phyloP scores from a whole-genome alignment of 2,329 filamentous ascomycete genomes.

The Phaeomoniella chlamydospora region DNA sequence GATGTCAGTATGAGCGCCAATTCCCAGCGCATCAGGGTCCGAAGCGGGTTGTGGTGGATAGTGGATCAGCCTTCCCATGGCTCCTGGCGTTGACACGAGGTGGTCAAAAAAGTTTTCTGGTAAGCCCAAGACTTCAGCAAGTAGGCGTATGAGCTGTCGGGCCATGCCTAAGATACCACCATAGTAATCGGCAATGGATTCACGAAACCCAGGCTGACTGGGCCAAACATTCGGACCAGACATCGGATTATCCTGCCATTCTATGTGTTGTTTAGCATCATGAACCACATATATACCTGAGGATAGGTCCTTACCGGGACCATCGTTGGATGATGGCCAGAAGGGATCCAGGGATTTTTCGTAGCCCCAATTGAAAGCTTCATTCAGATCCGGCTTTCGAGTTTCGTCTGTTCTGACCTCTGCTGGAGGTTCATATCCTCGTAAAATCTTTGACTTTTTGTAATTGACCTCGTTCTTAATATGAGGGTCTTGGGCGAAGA shows the following conservation, averaged over 20 bases:
- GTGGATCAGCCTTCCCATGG: constrained; percentile 6
- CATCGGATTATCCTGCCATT: background rate
- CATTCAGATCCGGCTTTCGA: constrained; percentile 5
- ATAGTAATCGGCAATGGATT: constrained; percentile 3
- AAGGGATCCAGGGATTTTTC: constrained; percentile 5
- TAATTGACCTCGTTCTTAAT: constrained; percentile 8
- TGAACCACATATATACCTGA: no score
- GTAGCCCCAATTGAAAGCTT: constrained; percentile 8
- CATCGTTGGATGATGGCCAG: constrained; percentile 16
- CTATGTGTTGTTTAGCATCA: background rate
- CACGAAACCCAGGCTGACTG: constrained; percentile 1
- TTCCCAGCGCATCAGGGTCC: constrained; percentile 4
- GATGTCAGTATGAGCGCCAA: constrained; percentile 9
- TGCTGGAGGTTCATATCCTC: constrained; percentile 7
- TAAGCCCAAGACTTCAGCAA: constrained; percentile 6
- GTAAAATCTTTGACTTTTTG: constrained; percentile 5
- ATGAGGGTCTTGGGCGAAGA: constrained; percentile 5
- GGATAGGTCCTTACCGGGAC: no score
- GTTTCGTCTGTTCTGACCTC: constrained; percentile 1
- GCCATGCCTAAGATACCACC: constrained; percentile 5
- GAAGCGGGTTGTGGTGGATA: constrained; percentile 7
- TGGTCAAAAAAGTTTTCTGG: constrained; percentile 11
- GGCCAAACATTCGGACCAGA: background rate
- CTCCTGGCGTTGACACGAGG: constrained; percentile 14
- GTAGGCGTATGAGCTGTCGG: constrained; percentile 6